phyloP scores from a whole-genome alignment of 1,284 basidiomycete genomes.

The Agaricales sp. region DNA sequence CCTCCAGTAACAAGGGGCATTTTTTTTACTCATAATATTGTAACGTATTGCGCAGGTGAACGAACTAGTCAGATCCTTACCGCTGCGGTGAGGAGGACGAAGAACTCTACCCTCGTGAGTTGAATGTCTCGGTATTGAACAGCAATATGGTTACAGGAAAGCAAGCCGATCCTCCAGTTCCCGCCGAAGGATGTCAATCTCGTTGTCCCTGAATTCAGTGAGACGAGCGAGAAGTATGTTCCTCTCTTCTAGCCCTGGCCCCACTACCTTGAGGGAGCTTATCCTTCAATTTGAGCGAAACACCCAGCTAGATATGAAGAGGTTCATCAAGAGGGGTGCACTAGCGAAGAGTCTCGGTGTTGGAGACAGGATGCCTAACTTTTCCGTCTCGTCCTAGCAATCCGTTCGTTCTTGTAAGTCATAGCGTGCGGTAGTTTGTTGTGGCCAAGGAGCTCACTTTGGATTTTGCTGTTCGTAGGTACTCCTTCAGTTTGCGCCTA shows the following conservation, averaged over 20 bases:
- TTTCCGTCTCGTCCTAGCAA: slow-evolving; percentile 24
- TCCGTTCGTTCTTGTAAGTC: slow-evolving; percentile 32
- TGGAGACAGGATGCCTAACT: too few species aligned
- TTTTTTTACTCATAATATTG: slow-evolving; percentile 4
- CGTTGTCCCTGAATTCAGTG: slow-evolving; percentile 43
- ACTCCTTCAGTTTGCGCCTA: slow-evolving; percentile 59
- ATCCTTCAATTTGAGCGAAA: slow-evolving; percentile 35
- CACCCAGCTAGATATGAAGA: slow-evolving; percentile 43
- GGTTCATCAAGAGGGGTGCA: slow-evolving; percentile 44
- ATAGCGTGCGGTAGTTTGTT: too few species aligned
- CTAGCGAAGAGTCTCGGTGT: slow-evolving; percentile 58
- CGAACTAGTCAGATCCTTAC: slow-evolving; percentile 53
- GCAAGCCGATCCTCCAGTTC: slow-evolving; percentile 48
- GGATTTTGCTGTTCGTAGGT: slow-evolving; percentile 25
- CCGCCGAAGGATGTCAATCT: slow-evolving; percentile 52
- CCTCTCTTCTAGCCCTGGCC: neutral
- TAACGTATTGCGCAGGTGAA: too few species aligned
- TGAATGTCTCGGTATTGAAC: slow-evolving; percentile 11
- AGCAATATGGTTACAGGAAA: slow-evolving; percentile 22
- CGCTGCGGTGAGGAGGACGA: slow-evolving; percentile 52
- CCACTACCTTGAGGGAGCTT: neutral
- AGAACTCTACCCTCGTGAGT: slow-evolving; percentile 35
- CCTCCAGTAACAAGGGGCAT: neutral
- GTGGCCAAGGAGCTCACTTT: too few species aligned
- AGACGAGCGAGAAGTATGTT: slow-evolving; percentile 53